Percentiles rank a stretch among this genome's conserved stretches.
phyloP scores from a whole-genome alignment of 805 yeast genomes.

The Hanseniaspora valbyensis region DNA sequence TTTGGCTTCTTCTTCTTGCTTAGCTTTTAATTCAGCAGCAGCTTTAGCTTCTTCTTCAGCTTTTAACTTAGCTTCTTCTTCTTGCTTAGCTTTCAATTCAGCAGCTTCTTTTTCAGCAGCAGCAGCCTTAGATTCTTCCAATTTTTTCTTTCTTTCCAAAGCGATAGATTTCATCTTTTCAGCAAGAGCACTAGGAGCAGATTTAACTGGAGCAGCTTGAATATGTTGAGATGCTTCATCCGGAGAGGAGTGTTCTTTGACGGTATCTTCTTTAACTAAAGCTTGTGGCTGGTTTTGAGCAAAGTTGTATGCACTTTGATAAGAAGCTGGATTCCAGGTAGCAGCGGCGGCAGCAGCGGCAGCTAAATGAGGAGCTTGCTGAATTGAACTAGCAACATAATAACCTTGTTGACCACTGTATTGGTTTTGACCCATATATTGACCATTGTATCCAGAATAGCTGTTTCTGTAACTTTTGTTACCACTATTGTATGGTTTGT shows the following conservation, averaged over 20 bases:
- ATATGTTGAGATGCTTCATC: neutral
- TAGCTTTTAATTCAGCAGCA: conserved; percentile 18
- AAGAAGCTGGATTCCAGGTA: neutral
- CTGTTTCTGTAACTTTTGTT: neutral
- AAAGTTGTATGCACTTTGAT: neutral
- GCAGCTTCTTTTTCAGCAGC: conserved; percentile 18
- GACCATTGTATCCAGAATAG: neutral
- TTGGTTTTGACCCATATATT: neutral
- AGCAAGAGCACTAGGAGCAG: conserved; percentile 4
- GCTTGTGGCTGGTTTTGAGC: neutral
- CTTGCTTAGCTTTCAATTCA: conserved; percentile 17
- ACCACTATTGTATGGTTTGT: neutral
- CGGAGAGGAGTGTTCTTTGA: neutral
- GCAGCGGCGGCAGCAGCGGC: neutral
- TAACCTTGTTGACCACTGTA: neutral
- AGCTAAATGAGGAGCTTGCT: neutral
- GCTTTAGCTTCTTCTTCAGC: conserved; percentile 19
- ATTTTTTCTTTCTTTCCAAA: conserved; percentile 14
- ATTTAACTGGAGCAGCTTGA: conserved; percentile 8
- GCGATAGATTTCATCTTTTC: conserved; percentile 6
- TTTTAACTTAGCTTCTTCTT: conserved; percentile 15
- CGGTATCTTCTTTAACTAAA: neutral
- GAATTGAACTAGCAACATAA: neutral
- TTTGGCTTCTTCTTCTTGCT: conserved; percentile 16
- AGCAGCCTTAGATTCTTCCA: conserved; percentile 12